Evolutionary conservation across 148 eudicot species (phyloP), one percentile per base, ranked within the genome.

Genomic region (Hydrangea macrophylla): DNA sequence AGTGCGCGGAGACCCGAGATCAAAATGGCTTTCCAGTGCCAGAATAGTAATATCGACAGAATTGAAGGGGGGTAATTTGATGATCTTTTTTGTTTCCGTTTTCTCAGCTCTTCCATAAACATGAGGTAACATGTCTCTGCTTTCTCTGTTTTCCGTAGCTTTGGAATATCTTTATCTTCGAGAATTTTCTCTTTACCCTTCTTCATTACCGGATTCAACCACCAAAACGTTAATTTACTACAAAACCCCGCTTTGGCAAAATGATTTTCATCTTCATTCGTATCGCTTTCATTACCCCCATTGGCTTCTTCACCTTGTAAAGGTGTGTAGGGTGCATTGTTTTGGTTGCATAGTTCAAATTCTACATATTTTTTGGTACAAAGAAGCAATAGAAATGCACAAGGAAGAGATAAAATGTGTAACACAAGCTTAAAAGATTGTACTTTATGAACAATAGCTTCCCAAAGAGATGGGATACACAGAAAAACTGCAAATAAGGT

Each of bases 201-300:
- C 62, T 75, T 80, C 80, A 88, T 70, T 66, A 88, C 28, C 30
- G 83, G 76, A 70, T 88, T 88, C 50, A 86, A 48, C 94, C 94
- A 88, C 80, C 87, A 82, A 53, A 88, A 88, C 24, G 88, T 66
- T 61, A 88, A 69, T 32, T 31, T 77, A 35, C 87, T 86, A 18
- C 84, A 33, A 15, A 80, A 27, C 33, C 88, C 83, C 2, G 88
- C 88, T 51, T 39, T 60, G 22, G 78, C 62, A 27, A 80, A 74
- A 12, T 80, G 80, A 27, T 75, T 85, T 24, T 60, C 40, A 69
- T 73, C 61, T 4, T 81, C 71, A 17, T 68, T 66, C 59, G 3
- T 25, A 32, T 35, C 25, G 10, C 0, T 8, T 7, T n/a, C 40
- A 15, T 6, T 2, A 9, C 5, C 31, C 15, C 25, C 60, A 4